Evolutionary conservation across 208 protist species (phyloP), one percentile per base, ranked within the genome.

Genomic region (Leishmania aethiopica): DNA sequence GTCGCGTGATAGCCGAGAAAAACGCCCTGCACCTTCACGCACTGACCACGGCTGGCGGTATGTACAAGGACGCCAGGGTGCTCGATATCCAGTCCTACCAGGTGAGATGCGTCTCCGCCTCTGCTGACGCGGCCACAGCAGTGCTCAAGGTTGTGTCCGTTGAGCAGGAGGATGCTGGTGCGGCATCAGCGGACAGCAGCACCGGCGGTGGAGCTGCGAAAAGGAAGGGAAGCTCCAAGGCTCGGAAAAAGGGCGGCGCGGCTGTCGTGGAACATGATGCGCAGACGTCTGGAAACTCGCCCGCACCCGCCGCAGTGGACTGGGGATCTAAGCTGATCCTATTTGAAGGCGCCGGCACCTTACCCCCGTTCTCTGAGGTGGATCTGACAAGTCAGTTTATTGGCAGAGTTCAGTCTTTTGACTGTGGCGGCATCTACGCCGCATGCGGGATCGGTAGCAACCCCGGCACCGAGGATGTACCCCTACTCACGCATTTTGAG

Each of bases 401-500:
- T 4, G 93, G 88, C 47, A 78, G 62, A n/a, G 72, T 96, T 4
- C 93, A 96, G 79, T 53, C 60, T 0, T 81, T 80, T 37, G 88
- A 91, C 57, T 79, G 88, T 37, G 93, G 93, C 19, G 93, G 88
- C 35, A 87, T 96, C 79, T 96, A 94, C 78, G 77, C 82, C n/a
- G 83, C 85, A 15, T 47, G 77, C 7, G n/a, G 49, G 37, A 59
- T 7, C 32, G 60, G 83, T 51, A 75, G 40, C 25, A 15, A 59
- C 10, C 4, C 57, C 32, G 53, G 51, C 40, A 19, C n/a, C 64
- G 28, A 74, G 4, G 71, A 76, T 28, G 77, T 59, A 10, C 84
- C 88, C 1, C 69, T 97, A 0, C 87, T 95, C 37, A 97, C 94
- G 1, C 94, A 97, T 76, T 93, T 97, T 70, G 94, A 97, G 72